Percentiles rank a stretch among this genome's conserved stretches.
phyloP scores from a whole-genome alignment of 2,329 filamentous ascomycete genomes.

The Talaromyces sp. region DNA sequence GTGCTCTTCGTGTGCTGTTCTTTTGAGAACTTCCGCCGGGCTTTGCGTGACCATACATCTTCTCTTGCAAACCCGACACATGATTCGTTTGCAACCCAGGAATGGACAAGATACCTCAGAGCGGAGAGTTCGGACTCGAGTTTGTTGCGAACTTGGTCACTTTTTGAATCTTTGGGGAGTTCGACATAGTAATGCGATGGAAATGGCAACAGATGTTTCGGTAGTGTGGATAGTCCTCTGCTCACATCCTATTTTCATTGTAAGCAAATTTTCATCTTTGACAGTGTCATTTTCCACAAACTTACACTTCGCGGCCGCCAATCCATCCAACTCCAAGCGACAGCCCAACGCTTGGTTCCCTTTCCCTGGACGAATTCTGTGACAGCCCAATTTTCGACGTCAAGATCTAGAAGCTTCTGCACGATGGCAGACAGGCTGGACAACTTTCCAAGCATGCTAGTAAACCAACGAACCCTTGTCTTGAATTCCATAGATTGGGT shows the following conservation, averaged over 20 bases:
- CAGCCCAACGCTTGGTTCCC: slow-evolving; percentile 76
- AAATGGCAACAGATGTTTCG: slow-evolving; percentile 48
- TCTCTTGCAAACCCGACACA: slow-evolving; percentile 57
- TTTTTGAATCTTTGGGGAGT: slow-evolving; percentile 14
- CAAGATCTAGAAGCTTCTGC: slow-evolving; percentile 49
- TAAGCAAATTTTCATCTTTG: slow-evolving; percentile 1
- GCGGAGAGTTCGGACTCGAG: slow-evolving; percentile 46
- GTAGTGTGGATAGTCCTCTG: slow-evolving; percentile 38
- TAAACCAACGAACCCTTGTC: slow-evolving; percentile 75
- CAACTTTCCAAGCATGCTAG: slow-evolving; percentile 80
- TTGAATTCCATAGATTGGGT: slow-evolving; percentile 58
- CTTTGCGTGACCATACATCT: slow-evolving; percentile 77
- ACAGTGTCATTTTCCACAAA: not conserved
- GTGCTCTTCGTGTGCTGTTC: slow-evolving; percentile 11
- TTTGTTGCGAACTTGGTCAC: slow-evolving; percentile 27
- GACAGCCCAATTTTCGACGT: slow-evolving; percentile 72
- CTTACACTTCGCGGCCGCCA: slow-evolving; percentile 56
- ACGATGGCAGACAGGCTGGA: slow-evolving; percentile 61
- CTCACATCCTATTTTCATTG: slow-evolving; percentile 21
- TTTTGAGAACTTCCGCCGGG: slow-evolving; percentile 52
- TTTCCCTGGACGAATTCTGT: slow-evolving; percentile 71
- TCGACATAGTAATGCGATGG: slow-evolving; percentile 47
- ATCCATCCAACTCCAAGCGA: slow-evolving; percentile 78
- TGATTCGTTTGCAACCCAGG: slow-evolving; percentile 50
- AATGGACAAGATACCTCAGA: slow-evolving; percentile 61